Evolutionary conservation across 192 early-diverging fungal species (phyloP), one percentile per base, ranked within the genome.

Genomic region (Coemansia sp.): DNA sequence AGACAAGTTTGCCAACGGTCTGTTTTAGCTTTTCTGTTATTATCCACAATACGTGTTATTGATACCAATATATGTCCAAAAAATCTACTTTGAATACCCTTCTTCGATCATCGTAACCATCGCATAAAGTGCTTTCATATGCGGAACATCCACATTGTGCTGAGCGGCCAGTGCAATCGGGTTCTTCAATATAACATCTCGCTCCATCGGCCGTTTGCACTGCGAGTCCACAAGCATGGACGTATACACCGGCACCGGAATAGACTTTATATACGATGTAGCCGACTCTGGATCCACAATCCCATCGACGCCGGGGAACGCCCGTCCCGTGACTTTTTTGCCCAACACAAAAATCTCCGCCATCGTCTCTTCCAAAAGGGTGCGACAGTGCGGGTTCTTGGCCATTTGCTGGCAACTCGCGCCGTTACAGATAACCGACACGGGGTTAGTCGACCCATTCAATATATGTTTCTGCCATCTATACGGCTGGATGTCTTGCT

Each of bases 181-280:
- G 62, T 81, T 81, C 62, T 72, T 72, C 20, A 81, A 57, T 14
- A 81, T 75, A 26, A 76, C 78, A 5, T 81, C 74, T 34, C 66
- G 70, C 64, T 81, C 78, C 72, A 81, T 75, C 4, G 74, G 78
- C 2, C 78, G 62, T 61, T 73, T 81, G 48, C 63, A 61, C 74
- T 76, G 78, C 46, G 71, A 76, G 60, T 81, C 78, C 22, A 72
- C 70, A 10, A 75, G 64, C 78, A 81, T 81, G 3, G 78, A 81
- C 40, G 78, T 81, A 44, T 68, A 81, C 0, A 81, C 71, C 2
- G 78, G 78, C 1, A 75, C 72, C 1, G 72, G 73, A 14, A 81
- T 74, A 4, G 67, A 65, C 22, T 47, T 46, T 31, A 81, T 81
- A 51, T 75, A 75, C 48, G 71, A 65, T 6, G 68, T 75, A 1